Conservation (phyloP, 257 asterid genomes). For the Oldenlandia corymbosa region DNA sequence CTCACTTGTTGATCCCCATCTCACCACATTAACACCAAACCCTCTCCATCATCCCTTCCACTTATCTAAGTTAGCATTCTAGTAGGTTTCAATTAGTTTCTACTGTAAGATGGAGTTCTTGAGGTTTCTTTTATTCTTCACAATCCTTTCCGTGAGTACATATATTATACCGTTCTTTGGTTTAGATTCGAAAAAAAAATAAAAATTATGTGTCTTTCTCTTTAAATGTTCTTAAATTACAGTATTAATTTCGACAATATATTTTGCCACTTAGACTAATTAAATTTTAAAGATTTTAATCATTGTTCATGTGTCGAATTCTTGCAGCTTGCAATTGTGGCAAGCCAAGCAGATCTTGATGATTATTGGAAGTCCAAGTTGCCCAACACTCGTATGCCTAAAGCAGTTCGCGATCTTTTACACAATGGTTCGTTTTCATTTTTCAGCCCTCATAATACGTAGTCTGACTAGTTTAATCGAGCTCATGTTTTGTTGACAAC, state of each 20-base stretch:
- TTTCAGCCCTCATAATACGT: too few species aligned
- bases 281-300: too few species aligned
- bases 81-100: background rate
- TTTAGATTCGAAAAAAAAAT: too few species aligned
- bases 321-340: conserved; percentile 47
- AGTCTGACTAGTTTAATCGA: too few species aligned
- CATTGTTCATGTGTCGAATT: too few species aligned
- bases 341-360: conserved; percentile 58
- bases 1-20: background rate
- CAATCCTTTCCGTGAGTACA: conserved; percentile 62
- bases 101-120: conserved; percentile 33
- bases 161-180: too few species aligned
- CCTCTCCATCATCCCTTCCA: background rate
- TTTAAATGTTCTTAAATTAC: too few species aligned
- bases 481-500: too few species aligned
- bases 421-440: conserved; percentile 22
- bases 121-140: conserved; percentile 38
- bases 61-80: conserved; percentile 1
- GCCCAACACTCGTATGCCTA: conserved; percentile 74
- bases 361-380: conserved; percentile 65
- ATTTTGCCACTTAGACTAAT: too few species aligned
- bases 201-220: too few species aligned
- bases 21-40: too few species aligned
- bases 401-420: conserved; percentile 50
- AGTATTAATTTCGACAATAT: too few species aligned